Percentiles rank a stretch among this genome's conserved stretches.
These are phyloP conservation scores for Leptosphaerulina australis DNA, from an alignment of 2,329 filamentous ascomycete genomes.

Conservation along the genomic window DNA sequence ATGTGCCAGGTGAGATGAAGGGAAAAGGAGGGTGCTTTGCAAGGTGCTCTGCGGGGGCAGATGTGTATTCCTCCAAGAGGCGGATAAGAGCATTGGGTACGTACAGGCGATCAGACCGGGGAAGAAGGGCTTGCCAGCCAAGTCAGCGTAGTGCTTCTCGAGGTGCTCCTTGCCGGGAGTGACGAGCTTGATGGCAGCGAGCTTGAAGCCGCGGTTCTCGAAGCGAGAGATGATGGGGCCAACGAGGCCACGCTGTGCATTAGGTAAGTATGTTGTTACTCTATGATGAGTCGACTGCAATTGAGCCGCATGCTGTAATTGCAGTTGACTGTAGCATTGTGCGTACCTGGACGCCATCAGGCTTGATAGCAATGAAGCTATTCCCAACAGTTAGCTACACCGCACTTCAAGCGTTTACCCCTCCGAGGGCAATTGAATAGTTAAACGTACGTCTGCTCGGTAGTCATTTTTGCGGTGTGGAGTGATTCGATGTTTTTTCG, in stretches of 20 bases:
- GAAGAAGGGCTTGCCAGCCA: conserved; percentile 97
- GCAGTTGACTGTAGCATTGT: conserved; percentile 1
- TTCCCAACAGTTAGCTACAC: conserved; percentile 36
- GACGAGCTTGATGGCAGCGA: conserved; percentile 94
- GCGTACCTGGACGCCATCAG: conserved; percentile 95
- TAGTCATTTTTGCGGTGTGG: conserved; percentile 58
- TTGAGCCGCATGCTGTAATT: conserved; percentile 1
- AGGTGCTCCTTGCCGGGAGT: conserved; percentile 91
- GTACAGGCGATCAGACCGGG: conserved; percentile 86
- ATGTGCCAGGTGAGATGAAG: neutral
- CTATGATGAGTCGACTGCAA: neutral
- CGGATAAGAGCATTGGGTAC: conserved; percentile 44
- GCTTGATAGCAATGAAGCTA: conserved; percentile 99
- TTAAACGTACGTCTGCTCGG: conserved; percentile 81
- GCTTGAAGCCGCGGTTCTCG: conserved; percentile 98
- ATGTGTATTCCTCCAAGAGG: conserved; percentile 4
- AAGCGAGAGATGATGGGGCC: conserved; percentile 98
- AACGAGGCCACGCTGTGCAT: conserved; percentile 86
- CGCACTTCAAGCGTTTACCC: conserved; percentile 17
- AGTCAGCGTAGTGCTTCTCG: conserved; percentile 96
- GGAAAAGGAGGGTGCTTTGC: neutral
- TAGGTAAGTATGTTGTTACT: conserved; percentile 1
- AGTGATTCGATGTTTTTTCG: conserved; percentile 41
- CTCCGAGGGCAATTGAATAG: neutral
- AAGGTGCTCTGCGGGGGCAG: neutral